Evolutionary conservation across 108 stramenopile genomes (phyloP).

Genomic region (Skeletonema marinoi): DNA sequence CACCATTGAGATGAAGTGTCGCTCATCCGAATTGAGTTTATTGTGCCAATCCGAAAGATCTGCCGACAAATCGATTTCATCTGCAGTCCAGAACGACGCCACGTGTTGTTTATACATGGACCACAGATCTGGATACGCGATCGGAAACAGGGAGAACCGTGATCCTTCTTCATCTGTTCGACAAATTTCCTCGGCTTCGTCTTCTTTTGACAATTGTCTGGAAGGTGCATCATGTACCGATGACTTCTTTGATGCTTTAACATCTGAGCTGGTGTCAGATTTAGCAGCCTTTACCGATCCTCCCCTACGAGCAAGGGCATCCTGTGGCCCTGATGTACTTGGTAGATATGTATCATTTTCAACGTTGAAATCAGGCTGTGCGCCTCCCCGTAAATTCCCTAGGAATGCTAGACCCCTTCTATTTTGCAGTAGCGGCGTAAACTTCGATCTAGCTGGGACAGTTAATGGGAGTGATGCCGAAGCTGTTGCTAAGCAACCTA

Average conservation of each 20-base stretch:
- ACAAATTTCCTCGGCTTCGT: slow-evolving; percentile 58
- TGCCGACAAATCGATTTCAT: slow-evolving; percentile 94
- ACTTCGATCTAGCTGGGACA: neutral
- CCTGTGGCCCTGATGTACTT: neutral
- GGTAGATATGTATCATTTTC: slow-evolving; percentile 6
- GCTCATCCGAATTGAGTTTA: slow-evolving; percentile 79
- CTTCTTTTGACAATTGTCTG: neutral
- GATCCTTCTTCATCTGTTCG: slow-evolving; percentile 74
- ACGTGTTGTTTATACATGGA: slow-evolving; percentile 97
- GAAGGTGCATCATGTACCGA: neutral
- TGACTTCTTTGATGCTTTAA: slow-evolving; percentile 4
- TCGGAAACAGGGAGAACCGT: slow-evolving; percentile 91
- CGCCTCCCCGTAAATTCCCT: slow-evolving; percentile 26
- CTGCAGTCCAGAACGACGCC: slow-evolving; percentile 98
- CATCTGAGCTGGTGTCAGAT: neutral
- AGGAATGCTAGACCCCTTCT: slow-evolving; percentile 1
- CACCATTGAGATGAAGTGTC: slow-evolving; percentile 87
- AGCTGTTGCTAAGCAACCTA: slow-evolving; percentile 16
- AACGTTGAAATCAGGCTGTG: neutral
- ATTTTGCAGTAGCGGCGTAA: slow-evolving; percentile 13
- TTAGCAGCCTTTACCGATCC: slow-evolving; percentile 3
- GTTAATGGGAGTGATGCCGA: slow-evolving; percentile 31
- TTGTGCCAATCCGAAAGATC: slow-evolving; percentile 93
- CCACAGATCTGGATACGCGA: slow-evolving; percentile 91
- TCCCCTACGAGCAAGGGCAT: slow-evolving; percentile 13